These are phyloP conservation scores for Aspergillus intermedius DNA, from an alignment of 2,329 filamentous ascomycete species.

Conservation along the genomic window DNA sequence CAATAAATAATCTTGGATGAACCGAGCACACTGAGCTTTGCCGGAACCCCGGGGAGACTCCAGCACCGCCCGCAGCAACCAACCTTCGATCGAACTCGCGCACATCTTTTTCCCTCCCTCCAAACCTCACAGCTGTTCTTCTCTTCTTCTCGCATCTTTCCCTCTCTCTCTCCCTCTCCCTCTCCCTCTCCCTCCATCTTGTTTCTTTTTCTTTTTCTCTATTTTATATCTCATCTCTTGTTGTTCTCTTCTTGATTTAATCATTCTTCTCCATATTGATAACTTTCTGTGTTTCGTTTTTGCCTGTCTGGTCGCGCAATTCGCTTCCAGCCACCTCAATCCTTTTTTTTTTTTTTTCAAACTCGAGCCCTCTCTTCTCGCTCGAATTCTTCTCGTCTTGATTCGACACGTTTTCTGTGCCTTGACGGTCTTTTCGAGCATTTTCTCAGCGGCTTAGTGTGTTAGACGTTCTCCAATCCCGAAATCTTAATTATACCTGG, in stretches of 20 bases:
- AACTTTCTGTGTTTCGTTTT: constrained; percentile 13
- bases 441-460: constrained; percentile 9
- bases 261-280: constrained; percentile 22
- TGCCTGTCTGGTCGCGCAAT: constrained; percentile 19
- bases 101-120: not conserved
- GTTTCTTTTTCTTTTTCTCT: constrained; percentile 7
- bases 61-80: not conserved
- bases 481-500: constrained; percentile 9
- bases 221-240: constrained; percentile 12
- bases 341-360: constrained; percentile 26
- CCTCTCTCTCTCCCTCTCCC: constrained; percentile 10
- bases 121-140: constrained; percentile 2
- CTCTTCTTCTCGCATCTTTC: constrained; percentile 2
- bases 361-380: constrained; percentile 13
- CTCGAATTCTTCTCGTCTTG: constrained; percentile 9
- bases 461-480: constrained; percentile 3
- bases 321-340: constrained; percentile 32
- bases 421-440: constrained; percentile 13
- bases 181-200: constrained; percentile 11
- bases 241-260: constrained; percentile 10
- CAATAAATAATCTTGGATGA: not conserved
- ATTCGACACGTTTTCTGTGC: constrained; percentile 15
- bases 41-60: not conserved
- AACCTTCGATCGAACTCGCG: not conserved
- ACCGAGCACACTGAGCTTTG: too few relatives aligned